phyloP scores from a whole-genome alignment of 495 filamentous ascomycete species.

The Talaromyces stipitatus region DNA sequence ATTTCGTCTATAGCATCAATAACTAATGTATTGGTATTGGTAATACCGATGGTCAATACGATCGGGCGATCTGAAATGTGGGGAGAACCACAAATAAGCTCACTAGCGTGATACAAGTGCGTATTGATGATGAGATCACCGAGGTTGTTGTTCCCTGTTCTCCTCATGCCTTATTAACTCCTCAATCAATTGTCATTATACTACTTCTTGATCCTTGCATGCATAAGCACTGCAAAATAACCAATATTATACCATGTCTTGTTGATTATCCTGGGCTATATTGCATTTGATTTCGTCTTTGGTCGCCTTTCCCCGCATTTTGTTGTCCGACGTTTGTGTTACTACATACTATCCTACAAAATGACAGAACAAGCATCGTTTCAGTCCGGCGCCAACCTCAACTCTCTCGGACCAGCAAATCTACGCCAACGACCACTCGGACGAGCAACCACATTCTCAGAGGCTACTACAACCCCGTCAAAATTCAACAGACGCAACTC shows the following conservation, averaged over 20 bases:
- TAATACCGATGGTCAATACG: background rate
- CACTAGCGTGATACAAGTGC: background rate
- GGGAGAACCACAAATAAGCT: background rate
- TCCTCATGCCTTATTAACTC: background rate
- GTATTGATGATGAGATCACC: background rate
- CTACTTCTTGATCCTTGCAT: background rate
- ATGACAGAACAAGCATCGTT: slow-evolving; percentile 1
- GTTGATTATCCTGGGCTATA: background rate
- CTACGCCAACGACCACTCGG: slow-evolving; percentile 34
- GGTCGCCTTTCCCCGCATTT: background rate
- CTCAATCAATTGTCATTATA: background rate
- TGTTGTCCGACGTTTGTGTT: background rate
- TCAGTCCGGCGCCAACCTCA: background rate
- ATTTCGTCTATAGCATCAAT: background rate
- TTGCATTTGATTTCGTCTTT: background rate
- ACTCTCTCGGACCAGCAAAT: slow-evolving; percentile 9
- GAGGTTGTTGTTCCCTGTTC: background rate
- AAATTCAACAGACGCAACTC: slow-evolving; percentile 55
- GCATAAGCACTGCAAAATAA: background rate
- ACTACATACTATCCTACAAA: background rate
- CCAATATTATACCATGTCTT: background rate
- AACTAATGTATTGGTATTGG: background rate
- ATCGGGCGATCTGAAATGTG: background rate
- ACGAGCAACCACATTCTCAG: slow-evolving; percentile 35
- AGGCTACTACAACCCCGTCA: slow-evolving; percentile 16